These are phyloP conservation scores for Marsdenia floribunda DNA, from an alignment of 257 asterid genomes.

Conservation along the genomic window DNA sequence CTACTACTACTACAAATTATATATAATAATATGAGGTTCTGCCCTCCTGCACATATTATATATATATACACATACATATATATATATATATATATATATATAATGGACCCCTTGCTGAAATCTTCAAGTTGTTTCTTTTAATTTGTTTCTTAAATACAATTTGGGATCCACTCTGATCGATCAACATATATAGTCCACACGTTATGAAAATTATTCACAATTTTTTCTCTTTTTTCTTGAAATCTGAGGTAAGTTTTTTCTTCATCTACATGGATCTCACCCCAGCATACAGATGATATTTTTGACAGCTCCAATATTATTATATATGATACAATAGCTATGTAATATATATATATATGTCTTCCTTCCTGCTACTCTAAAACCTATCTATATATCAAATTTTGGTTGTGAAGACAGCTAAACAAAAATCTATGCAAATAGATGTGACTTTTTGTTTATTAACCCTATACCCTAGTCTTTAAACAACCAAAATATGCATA, in stretches of 20 bases:
- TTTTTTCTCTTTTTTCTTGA: neutral
- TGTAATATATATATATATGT: too few species aligned
- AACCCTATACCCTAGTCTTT: neutral
- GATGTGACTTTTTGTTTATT: neutral
- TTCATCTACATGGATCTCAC: neutral
- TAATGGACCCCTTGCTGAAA: slow-evolving; percentile 49
- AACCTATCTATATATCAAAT: neutral
- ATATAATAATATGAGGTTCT: too few species aligned
- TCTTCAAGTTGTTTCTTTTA: slow-evolving; percentile 36
- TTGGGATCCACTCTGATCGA: slow-evolving; percentile 27
- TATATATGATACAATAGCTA: neutral
- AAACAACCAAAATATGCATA: neutral
- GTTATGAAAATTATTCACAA: slow-evolving; percentile 20
- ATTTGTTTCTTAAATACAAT: slow-evolving; percentile 16
- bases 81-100: neutral
- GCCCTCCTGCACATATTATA: too few species aligned
- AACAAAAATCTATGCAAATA: neutral
- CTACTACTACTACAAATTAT: neutral
- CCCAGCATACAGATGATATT: neutral
- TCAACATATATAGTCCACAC: slow-evolving; percentile 27
- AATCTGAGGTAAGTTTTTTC: slow-evolving; percentile 1
- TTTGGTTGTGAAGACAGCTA: neutral
- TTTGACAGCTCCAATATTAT: neutral
- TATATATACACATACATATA: too few species aligned
- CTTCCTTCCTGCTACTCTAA: neutral